A percentile compares a stretch with the other conserved stretches of the same genome.
These are phyloP conservation scores for Lipomyces mesembrius DNA, from an alignment of 805 yeast genomes.

Conservation along the genomic window DNA sequence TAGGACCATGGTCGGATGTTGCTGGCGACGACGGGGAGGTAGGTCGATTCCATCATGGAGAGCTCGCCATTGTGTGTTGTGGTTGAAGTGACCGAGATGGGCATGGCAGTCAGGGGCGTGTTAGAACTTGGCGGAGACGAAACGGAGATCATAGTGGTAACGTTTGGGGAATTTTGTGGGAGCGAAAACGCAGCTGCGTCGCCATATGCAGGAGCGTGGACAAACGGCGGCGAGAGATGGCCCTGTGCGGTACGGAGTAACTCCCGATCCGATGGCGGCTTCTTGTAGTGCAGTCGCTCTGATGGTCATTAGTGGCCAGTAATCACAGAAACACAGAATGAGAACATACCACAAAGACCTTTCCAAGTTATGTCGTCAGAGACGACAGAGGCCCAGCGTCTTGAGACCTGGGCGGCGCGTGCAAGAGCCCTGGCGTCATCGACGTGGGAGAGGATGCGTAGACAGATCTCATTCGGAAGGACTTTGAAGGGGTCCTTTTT, in stretches of 20 bases:
- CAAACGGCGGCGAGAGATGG: neutral
- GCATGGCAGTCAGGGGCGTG: constrained; percentile 16
- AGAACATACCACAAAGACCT: constrained; percentile 46
- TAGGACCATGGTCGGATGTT: constrained; percentile 45
- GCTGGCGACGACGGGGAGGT: constrained; percentile 44
- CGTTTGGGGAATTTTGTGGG: neutral
- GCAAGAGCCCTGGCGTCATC: constrained; percentile 85
- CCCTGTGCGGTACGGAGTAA: neutral
- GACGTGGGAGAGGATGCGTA: constrained; percentile 80
- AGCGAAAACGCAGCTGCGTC: constrained; percentile 4
- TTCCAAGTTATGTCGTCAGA: constrained; percentile 53
- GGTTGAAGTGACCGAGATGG: constrained; percentile 17
- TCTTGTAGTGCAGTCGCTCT: constrained; percentile 20
- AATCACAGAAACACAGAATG: neutral
- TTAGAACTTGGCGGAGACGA: constrained; percentile 27
- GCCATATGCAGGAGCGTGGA: neutral
- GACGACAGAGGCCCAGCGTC: constrained; percentile 64
- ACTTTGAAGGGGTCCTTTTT: constrained; percentile 51
- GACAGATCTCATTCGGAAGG: constrained; percentile 79
- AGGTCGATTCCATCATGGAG: constrained; percentile 43
- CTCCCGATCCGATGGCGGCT: neutral
- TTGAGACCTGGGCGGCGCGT: constrained; percentile 89
- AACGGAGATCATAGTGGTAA: constrained; percentile 10
- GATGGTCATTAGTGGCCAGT: neutral
- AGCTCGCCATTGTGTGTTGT: constrained; percentile 22